Base-by-base conservation (phyloP, 768 basidiomycete genomes). In the Cytidiella melzeri region DNA sequence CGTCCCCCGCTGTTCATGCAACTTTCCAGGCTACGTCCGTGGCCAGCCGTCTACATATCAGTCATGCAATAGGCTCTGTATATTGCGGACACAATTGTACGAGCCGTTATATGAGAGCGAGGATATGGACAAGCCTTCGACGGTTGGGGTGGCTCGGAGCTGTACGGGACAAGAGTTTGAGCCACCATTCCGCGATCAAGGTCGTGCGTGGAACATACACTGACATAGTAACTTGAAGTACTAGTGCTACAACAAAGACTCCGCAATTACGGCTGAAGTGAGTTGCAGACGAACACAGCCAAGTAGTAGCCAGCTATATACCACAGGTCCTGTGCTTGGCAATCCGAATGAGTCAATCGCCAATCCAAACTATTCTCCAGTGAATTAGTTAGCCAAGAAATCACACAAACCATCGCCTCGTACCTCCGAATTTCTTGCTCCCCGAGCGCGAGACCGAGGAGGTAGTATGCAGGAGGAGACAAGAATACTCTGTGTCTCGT, bases 81-180 rank as follows among this genome's bases (percentile, higher is more conserved):
- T n/a, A n/a, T n/a, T n/a, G n/a, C n/a, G n/a, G n/a, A n/a, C n/a
- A n/a, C n/a, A n/a, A n/a, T n/a, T n/a, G n/a, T n/a, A n/a, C n/a
- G n/a, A n/a, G n/a, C n/a, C n/a, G n/a, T n/a, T 7, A 45, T 58
- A 63, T 2, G 59, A 63, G 3, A 63, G 40, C 0, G 60, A 28
- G 1, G 61, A 59, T 0, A 54, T 45, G 3, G 57, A 57, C 0
- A 53, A 49, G 1, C 61, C 59, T 1, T 57, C 61, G n/a, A 61
- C 44, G 7, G 58, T 59, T 6, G 59, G 57, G 11, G 60, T 55
- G n/a, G 49, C 25, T 15, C 55, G 51, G 6, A 63, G 45, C 62
- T 63, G 28, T 34, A 34, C 9, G 15, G 30, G 15, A 34, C 9
- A 7, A 7, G 30, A 34, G 30, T 7, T 34, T n/a, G n/a, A n/a